Evolutionary conservation across 1,284 basidiomycete genomes (phyloP), one percentile per base, ranked within the genome.

Genomic region (Lignosus rhinocerotis): DNA sequence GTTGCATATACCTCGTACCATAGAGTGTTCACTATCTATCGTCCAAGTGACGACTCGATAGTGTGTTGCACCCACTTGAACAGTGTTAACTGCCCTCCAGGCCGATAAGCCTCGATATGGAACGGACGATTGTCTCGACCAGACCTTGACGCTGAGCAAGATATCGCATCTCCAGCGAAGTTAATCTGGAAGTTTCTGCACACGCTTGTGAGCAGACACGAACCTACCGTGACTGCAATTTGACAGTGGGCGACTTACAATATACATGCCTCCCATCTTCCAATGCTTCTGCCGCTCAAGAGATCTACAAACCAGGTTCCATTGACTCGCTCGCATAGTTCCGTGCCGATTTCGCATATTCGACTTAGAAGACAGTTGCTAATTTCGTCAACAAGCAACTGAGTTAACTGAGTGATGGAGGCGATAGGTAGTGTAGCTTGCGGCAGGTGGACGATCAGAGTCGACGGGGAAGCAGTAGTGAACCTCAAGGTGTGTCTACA

Each of bases 271-370:
- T 92, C 89, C 89, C 90, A 92, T 64, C 87, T 79, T 10, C 88
- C 90, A n/a, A 92, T 81, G 54, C 85, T 86, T 56, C 83, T 79
- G 47, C 83, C 82, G 48, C 78, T 78, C 45, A 83, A 71, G 49
- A 84, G 70, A 66, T 92, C 90, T 12, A 92, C 83, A 64, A 92
- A 90, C 90, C 90, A 92, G 3, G 83, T 85, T 10, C 85, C 87
- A 45, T 80, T 82, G 17, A 83, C 75, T 45, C 71, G 66, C 53
- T 83, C 79, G 54, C 81, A 84, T 16, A 84, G 73, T 43, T 82
- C 79, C 25, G 74, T 76, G 6, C 90, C 90, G 33, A 87, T 74
- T 55, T 84, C 84, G 65, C 87, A 88, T 58, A 92, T 85, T 56
- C 84, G 76, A 33, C 80, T 76, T 21, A 92, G 76, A 10, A 92